These are phyloP conservation scores for Fraxinus velutina DNA, from an alignment of 305 asterid genomes.

Conservation along the genomic window DNA sequence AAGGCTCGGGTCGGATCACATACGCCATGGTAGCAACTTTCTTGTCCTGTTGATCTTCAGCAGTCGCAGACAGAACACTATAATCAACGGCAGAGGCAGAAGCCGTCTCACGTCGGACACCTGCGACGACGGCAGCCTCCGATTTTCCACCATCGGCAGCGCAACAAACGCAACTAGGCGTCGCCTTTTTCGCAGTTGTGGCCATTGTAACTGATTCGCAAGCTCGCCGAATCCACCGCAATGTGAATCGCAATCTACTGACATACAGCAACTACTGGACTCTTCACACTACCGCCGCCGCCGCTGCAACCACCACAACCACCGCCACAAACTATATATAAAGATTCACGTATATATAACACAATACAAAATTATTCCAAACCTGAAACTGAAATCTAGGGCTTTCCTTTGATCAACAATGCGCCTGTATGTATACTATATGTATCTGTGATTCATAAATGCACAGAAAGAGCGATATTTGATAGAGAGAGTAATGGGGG, in stretches of 20 bases:
- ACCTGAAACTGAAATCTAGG: conserved; percentile 27
- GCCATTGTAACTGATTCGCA: conserved; percentile 88
- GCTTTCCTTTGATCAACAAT: conserved; percentile 39
- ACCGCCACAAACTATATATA: conserved; percentile 20
- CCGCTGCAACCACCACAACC: conserved; percentile 22
- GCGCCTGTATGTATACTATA: conserved; percentile 25
- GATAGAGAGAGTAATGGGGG: conserved; percentile 6
- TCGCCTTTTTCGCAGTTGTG: conserved; percentile 81
- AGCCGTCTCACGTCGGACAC: conserved; percentile 48
- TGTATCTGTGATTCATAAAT: conserved; percentile 16
- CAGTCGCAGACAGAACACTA: conserved; percentile 29
- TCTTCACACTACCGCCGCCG: conserved; percentile 32
- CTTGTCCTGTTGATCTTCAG: conserved; percentile 42
- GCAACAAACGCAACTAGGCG: conserved; percentile 45
- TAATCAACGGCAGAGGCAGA: conserved; percentile 32
- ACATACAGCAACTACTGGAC: conserved; percentile 76
- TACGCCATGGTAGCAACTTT: conserved; percentile 39
- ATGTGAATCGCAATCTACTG: conserved; percentile 68
- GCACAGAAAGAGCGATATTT: conserved; percentile 17
- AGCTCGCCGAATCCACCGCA: conserved; percentile 77
- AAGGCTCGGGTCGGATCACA: conserved; percentile 46
- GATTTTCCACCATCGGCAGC: conserved; percentile 32
- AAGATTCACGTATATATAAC: neutral
- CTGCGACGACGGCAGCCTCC: conserved; percentile 28
- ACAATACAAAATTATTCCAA: neutral